Base-by-base conservation (phyloP, 1,139 yeast genomes). In the Debaryomycetaceae sp. region DNA sequence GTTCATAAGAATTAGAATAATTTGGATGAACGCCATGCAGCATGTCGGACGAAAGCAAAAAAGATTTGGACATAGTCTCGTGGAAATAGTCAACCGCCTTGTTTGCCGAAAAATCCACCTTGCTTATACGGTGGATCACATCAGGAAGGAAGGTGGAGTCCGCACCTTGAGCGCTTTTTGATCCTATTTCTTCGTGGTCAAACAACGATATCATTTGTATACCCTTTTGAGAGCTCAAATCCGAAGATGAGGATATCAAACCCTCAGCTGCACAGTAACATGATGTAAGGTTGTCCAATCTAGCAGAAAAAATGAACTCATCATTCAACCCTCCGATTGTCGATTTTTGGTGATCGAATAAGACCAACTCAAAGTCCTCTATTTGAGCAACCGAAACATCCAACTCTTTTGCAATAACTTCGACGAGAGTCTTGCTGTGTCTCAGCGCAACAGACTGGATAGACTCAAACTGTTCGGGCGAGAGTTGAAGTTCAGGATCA, bases 11-110 rank as follows among this genome's bases (percentile, higher is more conserved):
- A 38, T 74, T 76, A 7, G 78, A 67, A 61, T 91, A 92, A 63
- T 92, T 92, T 45, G 98, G 98, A 59, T 92, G 96, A 30, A 91
- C 84, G 24, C 96, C 98, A 58, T 92, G 98, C 1, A 98, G 96
- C 82, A 88, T 92, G 59, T 92, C 98, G 0, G 96, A 88, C 0
- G 98, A 91, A 38, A 92, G 65, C 51, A 92, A 75, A 63, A 92
- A 91, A 1, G 98, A 88, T 58, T 83, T 85, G 11, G 96, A 78
- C 65, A 85, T 77, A 1, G 88, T 65, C 58, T 84, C 83, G 49
- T 78, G 76, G 47, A 79, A 76, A 37, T 63, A 58, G 52, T 59
- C 49, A 3, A 35, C 42, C 3, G 40, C 13, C 3, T 37, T 38
- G 7, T 33, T 13, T 5, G 50, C 50, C 17, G 50, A 51, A 34